A percentile compares a stretch with the other conserved stretches of the same genome.
These are phyloP conservation scores for Cordyceps farinosa DNA, from an alignment of 2,329 filamentous ascomycete species.

Conservation along the genomic window DNA sequence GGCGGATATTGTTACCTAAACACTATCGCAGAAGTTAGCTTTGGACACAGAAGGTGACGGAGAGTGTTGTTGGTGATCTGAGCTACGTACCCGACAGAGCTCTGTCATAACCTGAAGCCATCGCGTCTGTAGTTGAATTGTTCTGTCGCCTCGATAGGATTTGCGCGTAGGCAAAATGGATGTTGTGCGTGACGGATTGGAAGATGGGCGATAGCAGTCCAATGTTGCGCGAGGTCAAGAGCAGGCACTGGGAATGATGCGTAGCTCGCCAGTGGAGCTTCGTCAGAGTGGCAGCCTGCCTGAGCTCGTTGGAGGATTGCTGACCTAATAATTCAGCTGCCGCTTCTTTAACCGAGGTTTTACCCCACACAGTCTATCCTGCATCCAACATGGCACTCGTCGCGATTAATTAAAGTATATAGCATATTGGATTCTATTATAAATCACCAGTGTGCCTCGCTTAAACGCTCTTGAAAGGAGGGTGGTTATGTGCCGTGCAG, in stretches of 20 bases:
- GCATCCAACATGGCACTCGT: background rate
- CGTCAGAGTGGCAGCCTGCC: slow-evolving; percentile 40
- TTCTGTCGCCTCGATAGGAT: background rate
- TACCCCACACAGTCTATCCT: background rate
- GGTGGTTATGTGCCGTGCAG: too few relatives aligned
- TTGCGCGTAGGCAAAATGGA: slow-evolving; percentile 1
- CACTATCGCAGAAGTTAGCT: slow-evolving; percentile 59
- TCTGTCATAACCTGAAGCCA: slow-evolving; percentile 98
- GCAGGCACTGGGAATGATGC: slow-evolving; percentile 13
- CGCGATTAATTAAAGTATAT: too few relatives aligned
- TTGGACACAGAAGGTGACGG: slow-evolving; percentile 25
- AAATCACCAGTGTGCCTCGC: too few relatives aligned
- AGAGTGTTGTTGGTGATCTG: slow-evolving; percentile 20
- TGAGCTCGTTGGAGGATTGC: background rate
- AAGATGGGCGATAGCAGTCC: slow-evolving; percentile 20
- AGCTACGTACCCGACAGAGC: slow-evolving; percentile 85
- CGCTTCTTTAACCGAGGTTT: background rate
- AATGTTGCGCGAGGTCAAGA: slow-evolving; percentile 16
- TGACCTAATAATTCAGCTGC: background rate
- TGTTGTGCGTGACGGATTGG: slow-evolving; percentile 12
- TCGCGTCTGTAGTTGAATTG: slow-evolving; percentile 28
- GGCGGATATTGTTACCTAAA: slow-evolving; percentile 65
- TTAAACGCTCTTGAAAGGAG: too few relatives aligned
- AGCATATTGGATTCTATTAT: too few relatives aligned
- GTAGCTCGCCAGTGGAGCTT: slow-evolving; percentile 31